A percentile compares a stretch with the other conserved stretches of the same genome.
These are phyloP conservation scores for Musa beccarii DNA, from an alignment of 176 grass and related monocot genomes.

Conservation along the genomic window DNA sequence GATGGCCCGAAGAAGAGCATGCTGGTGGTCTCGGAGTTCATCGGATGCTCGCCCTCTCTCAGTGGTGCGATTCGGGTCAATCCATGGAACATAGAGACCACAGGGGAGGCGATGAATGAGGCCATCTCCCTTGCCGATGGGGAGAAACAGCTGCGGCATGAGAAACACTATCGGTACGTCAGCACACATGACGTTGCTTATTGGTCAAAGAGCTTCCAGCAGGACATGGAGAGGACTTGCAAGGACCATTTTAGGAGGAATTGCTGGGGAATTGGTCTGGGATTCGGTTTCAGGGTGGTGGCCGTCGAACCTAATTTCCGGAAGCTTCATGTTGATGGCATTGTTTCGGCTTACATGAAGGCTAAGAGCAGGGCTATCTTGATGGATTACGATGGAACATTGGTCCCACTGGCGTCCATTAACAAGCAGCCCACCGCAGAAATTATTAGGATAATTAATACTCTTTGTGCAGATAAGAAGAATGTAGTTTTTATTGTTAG, in stretches of 20 bases:
- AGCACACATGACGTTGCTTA: conserved; percentile 21
- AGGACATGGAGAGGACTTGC: conserved; percentile 20
- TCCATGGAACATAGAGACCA: conserved; percentile 21
- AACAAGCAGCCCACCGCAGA: background rate
- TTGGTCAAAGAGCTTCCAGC: conserved; percentile 22
- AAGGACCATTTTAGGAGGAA: conserved; percentile 20
- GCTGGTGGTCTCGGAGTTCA: conserved; percentile 22
- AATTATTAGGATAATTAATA: conserved; percentile 19
- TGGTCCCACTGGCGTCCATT: conserved; percentile 7
- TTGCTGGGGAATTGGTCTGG: conserved; percentile 20
- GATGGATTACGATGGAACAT: conserved; percentile 18
- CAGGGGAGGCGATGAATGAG: conserved; percentile 20
- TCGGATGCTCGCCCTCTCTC: conserved; percentile 14
- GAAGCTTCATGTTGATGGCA: conserved; percentile 15
- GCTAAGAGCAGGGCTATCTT: conserved; percentile 24
- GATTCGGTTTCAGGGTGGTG: conserved; percentile 20
- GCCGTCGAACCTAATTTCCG: conserved; percentile 18
- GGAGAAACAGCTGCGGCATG: conserved; percentile 21
- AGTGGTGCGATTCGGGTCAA: conserved; percentile 19
- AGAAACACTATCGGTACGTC: conserved; percentile 22
- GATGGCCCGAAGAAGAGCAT: conserved; percentile 10
- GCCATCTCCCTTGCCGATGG: conserved; percentile 21
- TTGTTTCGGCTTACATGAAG: conserved; percentile 14
- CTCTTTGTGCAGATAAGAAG: conserved; percentile 13
- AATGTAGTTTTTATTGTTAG: conserved; percentile 25